Evolutionary conservation across 257 asterid genomes (phyloP), one percentile per base, ranked within the genome.

Genomic region (Echites panduratus): DNA sequence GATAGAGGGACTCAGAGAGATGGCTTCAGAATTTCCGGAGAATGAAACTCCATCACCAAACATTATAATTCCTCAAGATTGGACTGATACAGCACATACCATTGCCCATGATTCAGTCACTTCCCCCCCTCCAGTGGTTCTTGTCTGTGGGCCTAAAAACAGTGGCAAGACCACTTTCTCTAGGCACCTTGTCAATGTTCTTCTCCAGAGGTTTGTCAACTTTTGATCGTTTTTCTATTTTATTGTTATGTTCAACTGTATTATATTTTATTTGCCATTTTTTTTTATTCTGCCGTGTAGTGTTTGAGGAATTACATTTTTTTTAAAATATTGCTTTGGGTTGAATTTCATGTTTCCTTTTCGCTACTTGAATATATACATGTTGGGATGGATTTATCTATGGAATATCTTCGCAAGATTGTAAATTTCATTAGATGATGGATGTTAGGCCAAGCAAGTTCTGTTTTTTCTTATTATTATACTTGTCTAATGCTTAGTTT

Each of bases 151-250:
- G 61, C 94, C 97, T 62, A 93, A 91, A 77, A 93, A 91, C 71
- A 82, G 93, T 78, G 98, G 97, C 82, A 93, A 91, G 82, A 85
- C 96, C 32, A 89, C 89, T 11, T 94, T 91, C 83, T 89, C 96
- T 48, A 95, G 98, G 77, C 86, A 88, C 83, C 93, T 94, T 69
- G 78, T 91, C 78, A 91, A 91, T 70, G 88, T 86, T 78, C 90
- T 94, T 66, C 95, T 91, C 66, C 88, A 61, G 58, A 89, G 96
- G 98, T 93, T 54, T 48, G 32, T 58, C 59, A 13, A 27, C 43
- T 7, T 66, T 24, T 74, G 57, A 56, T 22, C 35, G 7, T 32
- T 59, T 14, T 62, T 45, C 57, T 19, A 17, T 58, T 22, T 61
- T 61, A 2, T 1, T 52, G 0, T 40, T 58, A 41, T 66, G 4